A percentile compares a stretch with the other conserved stretches of the same genome.
These are phyloP conservation scores for Oryza officinalis DNA, from an alignment of 176 grass and related monocot genomes.

Conservation along the genomic window DNA sequence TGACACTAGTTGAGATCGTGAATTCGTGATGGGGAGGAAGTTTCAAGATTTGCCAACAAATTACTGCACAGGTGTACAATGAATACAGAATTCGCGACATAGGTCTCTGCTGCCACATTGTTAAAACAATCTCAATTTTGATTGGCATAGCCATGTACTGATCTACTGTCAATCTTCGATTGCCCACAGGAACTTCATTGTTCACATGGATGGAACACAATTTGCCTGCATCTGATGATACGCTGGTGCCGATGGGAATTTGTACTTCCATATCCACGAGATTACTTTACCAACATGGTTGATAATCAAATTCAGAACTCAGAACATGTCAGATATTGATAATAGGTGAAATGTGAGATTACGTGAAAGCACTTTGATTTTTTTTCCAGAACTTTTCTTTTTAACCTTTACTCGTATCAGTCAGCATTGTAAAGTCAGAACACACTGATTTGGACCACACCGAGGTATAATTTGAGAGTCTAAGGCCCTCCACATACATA, in stretches of 20 bases:
- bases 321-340: neutral
- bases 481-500: neutral
- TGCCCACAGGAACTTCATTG: conserved; percentile 13
- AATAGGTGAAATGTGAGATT: neutral
- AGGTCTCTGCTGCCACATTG: neutral
- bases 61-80: conserved; percentile 27
- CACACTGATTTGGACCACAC: conserved; percentile 4
- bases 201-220: neutral
- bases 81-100: neutral
- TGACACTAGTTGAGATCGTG: conserved; percentile 81
- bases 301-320: neutral
- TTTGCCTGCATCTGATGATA: conserved; percentile 1
- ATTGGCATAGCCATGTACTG: neutral
- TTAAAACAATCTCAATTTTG: neutral
- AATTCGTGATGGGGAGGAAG: conserved; percentile 38
- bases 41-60: conserved; percentile 21
- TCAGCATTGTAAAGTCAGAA: conserved; percentile 19
- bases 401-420: conserved; percentile 10
- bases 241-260: conserved; percentile 27
- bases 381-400: neutral
- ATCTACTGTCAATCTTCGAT: conserved; percentile 14
- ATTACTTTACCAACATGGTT: neutral
- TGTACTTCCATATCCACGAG: conserved; percentile 14
- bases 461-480: neutral
- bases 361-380: neutral